These are phyloP conservation scores for Fraxinus nigra DNA, from an alignment of 305 asterid species.

Conservation along the genomic window DNA sequence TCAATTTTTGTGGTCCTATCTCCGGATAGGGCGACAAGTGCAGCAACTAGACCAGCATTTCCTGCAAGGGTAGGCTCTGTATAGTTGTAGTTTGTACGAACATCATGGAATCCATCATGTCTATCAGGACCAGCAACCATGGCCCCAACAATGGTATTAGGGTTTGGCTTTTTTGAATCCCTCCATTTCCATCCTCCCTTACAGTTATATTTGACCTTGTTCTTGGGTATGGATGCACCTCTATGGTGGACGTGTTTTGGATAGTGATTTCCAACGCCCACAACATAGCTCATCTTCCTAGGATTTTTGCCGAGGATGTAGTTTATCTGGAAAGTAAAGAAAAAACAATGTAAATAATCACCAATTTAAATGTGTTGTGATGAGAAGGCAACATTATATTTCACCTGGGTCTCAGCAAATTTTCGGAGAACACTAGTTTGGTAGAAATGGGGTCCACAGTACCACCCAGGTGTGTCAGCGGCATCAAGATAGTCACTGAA, in stretches of 20 bases:
- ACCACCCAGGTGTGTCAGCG: slow-evolving; percentile 96
- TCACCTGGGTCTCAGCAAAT: slow-evolving; percentile 91
- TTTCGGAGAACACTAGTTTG: slow-evolving; percentile 67
- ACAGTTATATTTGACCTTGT: slow-evolving; percentile 70
- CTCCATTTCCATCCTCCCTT: slow-evolving; percentile 97
- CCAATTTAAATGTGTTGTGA: not conserved
- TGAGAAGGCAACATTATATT: not conserved
- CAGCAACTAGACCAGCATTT: slow-evolving; percentile 95
- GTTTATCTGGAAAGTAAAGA: slow-evolving; percentile 47
- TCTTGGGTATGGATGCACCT: slow-evolving; percentile 91
- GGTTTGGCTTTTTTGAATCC: slow-evolving; percentile 73
- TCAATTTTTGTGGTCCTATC: slow-evolving; percentile 49
- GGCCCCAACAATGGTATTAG: slow-evolving; percentile 74
- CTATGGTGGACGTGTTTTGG: slow-evolving; percentile 95
- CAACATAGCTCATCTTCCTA: slow-evolving; percentile 89
- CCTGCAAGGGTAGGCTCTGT: slow-evolving; percentile 96
- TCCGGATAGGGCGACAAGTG: slow-evolving; percentile 92
- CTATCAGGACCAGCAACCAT: slow-evolving; percentile 99
- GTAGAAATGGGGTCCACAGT: slow-evolving; percentile 92
- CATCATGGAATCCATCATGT: slow-evolving; percentile 78
- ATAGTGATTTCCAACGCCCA: slow-evolving; percentile 76
- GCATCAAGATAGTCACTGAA: slow-evolving; percentile 87
- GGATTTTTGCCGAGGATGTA: slow-evolving; percentile 94
- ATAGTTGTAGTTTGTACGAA: slow-evolving; percentile 77
- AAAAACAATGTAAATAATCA: slow-evolving; percentile 5